Base-by-base conservation (phyloP, 805 yeast genomes). In the Grigorovia jiainica region DNA sequence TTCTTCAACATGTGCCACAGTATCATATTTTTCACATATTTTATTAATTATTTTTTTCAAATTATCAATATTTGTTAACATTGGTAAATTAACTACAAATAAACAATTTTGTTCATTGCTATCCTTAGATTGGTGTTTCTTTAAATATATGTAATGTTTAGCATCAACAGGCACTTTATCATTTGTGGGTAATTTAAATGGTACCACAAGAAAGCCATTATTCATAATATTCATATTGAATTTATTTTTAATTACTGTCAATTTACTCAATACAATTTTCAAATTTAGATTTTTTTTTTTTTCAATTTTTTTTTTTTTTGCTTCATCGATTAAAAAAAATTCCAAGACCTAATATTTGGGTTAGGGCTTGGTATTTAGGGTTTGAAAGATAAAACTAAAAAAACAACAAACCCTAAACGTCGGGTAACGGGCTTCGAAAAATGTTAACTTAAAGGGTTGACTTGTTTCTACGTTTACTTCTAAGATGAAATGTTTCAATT, bases 51-150 rank as follows among this genome's bases (percentile, higher is more conserved):
- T 71, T 43, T 67, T 69, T 53, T 76, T 80, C 38, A 87, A 55
- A 29, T 66, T 65, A 34, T 70, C 67, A 13, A 75, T 53, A 19
- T 71, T 68, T 6, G 87, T 70, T 43, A 73, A 71, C 18, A 80
- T 63, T 2, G 97, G 96, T 33, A 87, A 63, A 56, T 89, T 87
- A 44, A 82, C 76, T 5, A 82, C 58, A 62, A 89, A 89, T n/a
- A 89, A 60, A 23, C 83, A 67, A 40, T 73, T 72, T 17, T 70
- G 60, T 27, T 72, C 71, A 2, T 66, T 61, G 27, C 65, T 67
- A 40, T 66, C 65, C 34, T 61, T 55, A 35, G 70, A 62, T 19
- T 72, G 64, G 55, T 84, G 94, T 53, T 79, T 83, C 60, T 82
- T 82, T 51, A 75, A 62, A 53, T 70, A 83, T 49, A 82, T 62